Evolutionary conservation across 2,329 filamentous ascomycete genomes (phyloP), one percentile per base, ranked within the genome.

Genomic region (Penicillium crustosum): DNA sequence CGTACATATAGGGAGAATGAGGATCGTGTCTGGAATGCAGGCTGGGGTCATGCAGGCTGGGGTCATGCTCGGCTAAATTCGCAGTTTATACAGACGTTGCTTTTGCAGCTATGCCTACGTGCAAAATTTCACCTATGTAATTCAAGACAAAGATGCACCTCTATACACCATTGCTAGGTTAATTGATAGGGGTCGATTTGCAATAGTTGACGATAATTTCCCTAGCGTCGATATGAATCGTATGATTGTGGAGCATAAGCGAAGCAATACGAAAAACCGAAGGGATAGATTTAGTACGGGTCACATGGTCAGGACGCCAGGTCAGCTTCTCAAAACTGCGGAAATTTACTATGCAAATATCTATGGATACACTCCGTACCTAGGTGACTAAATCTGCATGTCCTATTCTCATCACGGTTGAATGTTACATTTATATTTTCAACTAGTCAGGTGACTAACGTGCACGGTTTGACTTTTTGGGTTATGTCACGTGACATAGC

Each of bases 121-220:
- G 13, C 7, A 17, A 21, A 21, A 17, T 9, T 10, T 33, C 7
- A 4, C n/a, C 8, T 33, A 33, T 17, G 2, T 17, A 19, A 19
- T n/a, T 6, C 4, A 41, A 38, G 15, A 31, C 36, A 15, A 29
- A 27, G 0, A 21, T 47, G 5, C 3, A 7, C 13, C 4, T 48
- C 15, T n/a, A 2, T 25, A 23, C 23, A 64, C 59, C 47, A 64
- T 21, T 58, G 61, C 17, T 57, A 63, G 35, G 47, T 66, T 19
- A 61, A 66, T n/a, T 65, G 52, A 42, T 50, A 65, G 1, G 59
- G 57, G 10, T 45, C 49, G 5, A 10, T 63, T 5, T 64, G 64
- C 3, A 61, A 60, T 13, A 60, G 49, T 67, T 8, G 64, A 67
- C 23, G 61, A 64, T 45, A 44, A 62, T 10, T 47, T 53, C n/a